Conservation (phyloP, 2,329 filamentous ascomycete genomes). For the Ceratocystis colombiana region DNA sequence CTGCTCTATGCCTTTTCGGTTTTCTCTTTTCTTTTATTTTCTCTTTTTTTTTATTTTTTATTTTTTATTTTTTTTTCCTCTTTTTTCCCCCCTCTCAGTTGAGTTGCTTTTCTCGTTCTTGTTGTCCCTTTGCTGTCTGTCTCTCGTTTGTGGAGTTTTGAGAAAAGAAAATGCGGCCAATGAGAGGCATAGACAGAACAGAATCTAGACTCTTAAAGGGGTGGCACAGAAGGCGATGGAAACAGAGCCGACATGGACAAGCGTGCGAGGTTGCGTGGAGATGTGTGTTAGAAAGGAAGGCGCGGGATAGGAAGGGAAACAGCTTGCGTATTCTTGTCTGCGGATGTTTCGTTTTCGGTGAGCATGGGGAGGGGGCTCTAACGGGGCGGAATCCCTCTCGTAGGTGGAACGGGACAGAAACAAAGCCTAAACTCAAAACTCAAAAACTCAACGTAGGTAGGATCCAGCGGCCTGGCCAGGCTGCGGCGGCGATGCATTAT, state of each 20-base stretch:
- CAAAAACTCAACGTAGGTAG: background rate
- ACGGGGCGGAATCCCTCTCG: background rate
- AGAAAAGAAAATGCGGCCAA: constrained; percentile 14
- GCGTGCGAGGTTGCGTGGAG: background rate
- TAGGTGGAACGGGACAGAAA: constrained; percentile 4
- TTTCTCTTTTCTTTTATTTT: background rate
- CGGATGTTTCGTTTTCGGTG: background rate
- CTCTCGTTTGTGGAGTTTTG: background rate
- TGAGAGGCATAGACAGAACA: background rate
- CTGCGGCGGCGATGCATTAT: background rate
- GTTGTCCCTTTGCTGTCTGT: background rate
- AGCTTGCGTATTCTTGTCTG: background rate
- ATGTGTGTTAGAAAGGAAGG: background rate
- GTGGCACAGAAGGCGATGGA: constrained; percentile 4
- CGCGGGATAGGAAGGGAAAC: constrained; percentile 6
- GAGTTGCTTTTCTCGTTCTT: background rate
- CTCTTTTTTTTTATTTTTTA: background rate
- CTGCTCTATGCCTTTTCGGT: background rate
- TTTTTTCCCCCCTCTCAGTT: no score
- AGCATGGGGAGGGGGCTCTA: background rate
- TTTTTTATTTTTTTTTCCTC: no score
- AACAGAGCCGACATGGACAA: background rate
- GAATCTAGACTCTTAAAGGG: constrained; percentile 7
- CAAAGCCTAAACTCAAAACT: constrained; percentile 9
- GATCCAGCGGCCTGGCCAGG: background rate